These are phyloP conservation scores for Ceratocystis destructans DNA, from an alignment of 2,329 filamentous ascomycete species.

Conservation along the genomic window DNA sequence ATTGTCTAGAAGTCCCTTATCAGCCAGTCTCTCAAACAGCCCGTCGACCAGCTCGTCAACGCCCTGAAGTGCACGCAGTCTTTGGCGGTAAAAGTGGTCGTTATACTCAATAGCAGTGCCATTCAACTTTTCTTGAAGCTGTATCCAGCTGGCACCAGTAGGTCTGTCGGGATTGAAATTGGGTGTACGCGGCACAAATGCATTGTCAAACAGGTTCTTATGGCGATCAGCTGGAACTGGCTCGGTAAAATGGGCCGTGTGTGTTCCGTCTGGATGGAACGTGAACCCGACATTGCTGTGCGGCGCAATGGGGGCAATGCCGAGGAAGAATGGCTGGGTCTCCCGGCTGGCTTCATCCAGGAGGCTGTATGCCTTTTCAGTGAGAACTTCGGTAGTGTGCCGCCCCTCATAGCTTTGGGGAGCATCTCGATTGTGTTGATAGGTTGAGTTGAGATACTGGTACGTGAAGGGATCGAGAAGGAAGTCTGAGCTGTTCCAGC, in stretches of 20 bases:
- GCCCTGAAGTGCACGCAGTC: constrained; percentile 32
- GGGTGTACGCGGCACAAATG: constrained; percentile 45
- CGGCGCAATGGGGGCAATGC: constrained; percentile 35
- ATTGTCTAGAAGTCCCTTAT: constrained; percentile 27
- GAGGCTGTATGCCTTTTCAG: constrained; percentile 37
- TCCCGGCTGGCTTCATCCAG: constrained; percentile 37
- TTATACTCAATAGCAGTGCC: constrained; percentile 26
- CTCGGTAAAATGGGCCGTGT: constrained; percentile 25
- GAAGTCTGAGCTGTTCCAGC: constrained; percentile 44
- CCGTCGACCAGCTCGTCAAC: constrained; percentile 35
- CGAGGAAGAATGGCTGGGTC: constrained; percentile 41
- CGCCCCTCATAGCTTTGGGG: constrained; percentile 39
- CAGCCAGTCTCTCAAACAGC: constrained; percentile 27
- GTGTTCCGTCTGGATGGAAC: constrained; percentile 19
- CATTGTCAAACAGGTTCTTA: constrained; percentile 43
- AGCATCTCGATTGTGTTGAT: constrained; percentile 43
- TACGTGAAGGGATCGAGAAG: constrained; percentile 55
- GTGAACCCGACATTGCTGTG: constrained; percentile 25
- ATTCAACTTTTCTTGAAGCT: constrained; percentile 27
- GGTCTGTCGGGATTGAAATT: constrained; percentile 49
- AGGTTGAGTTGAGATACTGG: constrained; percentile 51
- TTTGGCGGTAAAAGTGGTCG: constrained; percentile 30
- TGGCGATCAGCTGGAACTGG: constrained; percentile 38
- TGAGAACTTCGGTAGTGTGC: constrained; percentile 40
- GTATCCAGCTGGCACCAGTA: constrained; percentile 34